These are phyloP conservation scores for Ophiostoma sp. DNA, from an alignment of 2,329 filamentous ascomycete genomes.

Conservation along the genomic window DNA sequence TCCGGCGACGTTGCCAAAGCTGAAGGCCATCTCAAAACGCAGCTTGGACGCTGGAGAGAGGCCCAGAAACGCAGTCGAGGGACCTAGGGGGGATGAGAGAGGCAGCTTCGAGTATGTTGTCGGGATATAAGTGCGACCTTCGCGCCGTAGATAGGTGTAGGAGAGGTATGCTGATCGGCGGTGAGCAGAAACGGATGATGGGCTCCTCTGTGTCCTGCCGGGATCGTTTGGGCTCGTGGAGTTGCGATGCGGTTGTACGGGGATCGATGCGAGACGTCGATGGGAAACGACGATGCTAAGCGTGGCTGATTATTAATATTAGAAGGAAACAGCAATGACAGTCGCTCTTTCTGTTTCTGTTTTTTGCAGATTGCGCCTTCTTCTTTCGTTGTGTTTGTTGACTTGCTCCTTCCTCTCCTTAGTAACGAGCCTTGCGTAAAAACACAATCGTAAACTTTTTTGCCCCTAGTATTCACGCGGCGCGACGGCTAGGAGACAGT, in stretches of 20 bases:
- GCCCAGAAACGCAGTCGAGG: slow-evolving; percentile 20
- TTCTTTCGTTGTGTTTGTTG: background rate
- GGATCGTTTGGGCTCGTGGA: background rate
- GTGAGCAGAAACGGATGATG: background rate
- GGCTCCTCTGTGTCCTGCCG: background rate
- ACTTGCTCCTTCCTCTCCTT: slow-evolving; percentile 1
- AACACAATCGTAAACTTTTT: slow-evolving; percentile 13
- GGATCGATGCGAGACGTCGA: background rate
- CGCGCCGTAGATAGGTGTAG: background rate
- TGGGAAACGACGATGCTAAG: background rate
- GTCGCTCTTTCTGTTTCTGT: slow-evolving; percentile 8
- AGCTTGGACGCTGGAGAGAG: slow-evolving; percentile 17
- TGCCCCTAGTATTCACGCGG: slow-evolving; percentile 16
- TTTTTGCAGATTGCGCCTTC: background rate
- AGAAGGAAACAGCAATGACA: background rate
- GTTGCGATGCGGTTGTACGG: background rate
- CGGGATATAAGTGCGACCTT: background rate
- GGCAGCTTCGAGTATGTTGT: slow-evolving; percentile 7
- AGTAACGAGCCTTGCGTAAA: background rate
- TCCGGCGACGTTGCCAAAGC: slow-evolving; percentile 47
- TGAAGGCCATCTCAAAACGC: slow-evolving; percentile 54
- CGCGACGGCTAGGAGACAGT: slow-evolving; percentile 13
- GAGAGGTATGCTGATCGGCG: background rate
- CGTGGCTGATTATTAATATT: background rate
- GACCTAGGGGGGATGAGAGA: slow-evolving; percentile 16